Percentiles rank a stretch among this genome's conserved stretches.
phyloP scores from a whole-genome alignment of 225 moss, liverwort and hornwort genomes.

The Asterella californica region DNA sequence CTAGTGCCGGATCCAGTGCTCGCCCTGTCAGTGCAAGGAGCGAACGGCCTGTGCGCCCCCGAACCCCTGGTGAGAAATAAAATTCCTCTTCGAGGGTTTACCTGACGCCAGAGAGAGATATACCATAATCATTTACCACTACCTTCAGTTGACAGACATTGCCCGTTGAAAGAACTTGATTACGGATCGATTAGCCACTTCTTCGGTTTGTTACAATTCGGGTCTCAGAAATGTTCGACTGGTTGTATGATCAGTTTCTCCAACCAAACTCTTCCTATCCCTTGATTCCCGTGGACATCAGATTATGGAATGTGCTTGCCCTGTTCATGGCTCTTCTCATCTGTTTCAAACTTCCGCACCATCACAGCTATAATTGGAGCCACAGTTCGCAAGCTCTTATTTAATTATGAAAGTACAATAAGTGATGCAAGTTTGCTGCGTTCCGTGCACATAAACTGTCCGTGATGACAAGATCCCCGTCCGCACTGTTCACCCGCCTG shows the following conservation, averaged over 20 bases:
- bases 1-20: constrained; percentile 27
- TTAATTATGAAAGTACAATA: too few relatives aligned
- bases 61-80: constrained; percentile 38
- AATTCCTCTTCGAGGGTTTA: not conserved
- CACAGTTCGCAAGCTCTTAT: too few relatives aligned
- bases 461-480: too few relatives aligned
- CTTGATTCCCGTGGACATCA: too few relatives aligned
- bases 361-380: too few relatives aligned
- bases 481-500: not conserved
- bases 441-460: too few relatives aligned
- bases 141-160: not conserved
- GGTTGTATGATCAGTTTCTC: not conserved
- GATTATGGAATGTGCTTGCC: too few relatives aligned
- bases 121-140: too few relatives aligned
- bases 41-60: constrained; percentile 21
- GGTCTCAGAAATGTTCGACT: not conserved
- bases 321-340: too few relatives aligned
- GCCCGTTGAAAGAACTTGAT: not conserved
- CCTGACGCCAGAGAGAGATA: not conserved
- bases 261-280: not conserved
- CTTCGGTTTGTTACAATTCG: not conserved
- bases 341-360: too few relatives aligned
- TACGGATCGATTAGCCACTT: too few relatives aligned
- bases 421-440: too few relatives aligned
- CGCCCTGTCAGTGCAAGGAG: constrained; percentile 46